These are phyloP conservation scores for Chaetomium fimeti DNA, from an alignment of 495 filamentous ascomycete genomes.

Conservation along the genomic window DNA sequence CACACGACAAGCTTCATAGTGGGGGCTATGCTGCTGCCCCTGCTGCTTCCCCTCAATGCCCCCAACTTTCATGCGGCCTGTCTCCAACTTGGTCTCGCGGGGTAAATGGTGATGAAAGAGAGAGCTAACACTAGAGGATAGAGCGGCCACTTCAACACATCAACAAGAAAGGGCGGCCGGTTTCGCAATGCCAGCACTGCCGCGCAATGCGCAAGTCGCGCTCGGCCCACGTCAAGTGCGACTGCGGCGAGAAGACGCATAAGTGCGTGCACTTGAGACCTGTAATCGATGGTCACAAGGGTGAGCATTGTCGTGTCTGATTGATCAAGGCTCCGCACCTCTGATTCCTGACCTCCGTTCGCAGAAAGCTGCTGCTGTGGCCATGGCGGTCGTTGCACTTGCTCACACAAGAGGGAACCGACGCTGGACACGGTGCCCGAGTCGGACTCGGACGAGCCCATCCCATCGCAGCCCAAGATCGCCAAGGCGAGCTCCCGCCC, in stretches of 20 bases:
- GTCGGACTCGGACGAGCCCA: constrained; percentile 54
- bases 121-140: constrained; percentile 44
- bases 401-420: constrained; percentile 84
- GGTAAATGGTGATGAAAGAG: constrained; percentile 13
- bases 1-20: constrained; percentile 14
- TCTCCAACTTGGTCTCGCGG: constrained; percentile 24
- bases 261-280: constrained; percentile 64
- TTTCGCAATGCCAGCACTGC: constrained; percentile 98
- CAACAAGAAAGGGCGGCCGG: constrained; percentile 96
- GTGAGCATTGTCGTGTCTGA: constrained; percentile 46
- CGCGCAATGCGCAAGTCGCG: constrained; percentile 96
- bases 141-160: constrained; percentile 93
- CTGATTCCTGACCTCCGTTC: constrained; percentile 51
- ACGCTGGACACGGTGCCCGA: constrained; percentile 72
- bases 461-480: constrained; percentile 43
- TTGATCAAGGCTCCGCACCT: constrained; percentile 41
- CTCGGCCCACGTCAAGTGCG: constrained; percentile 92
- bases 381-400: constrained; percentile 89
- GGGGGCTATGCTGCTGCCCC: constrained; percentile 4
- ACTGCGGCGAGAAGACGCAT: constrained; percentile 89
- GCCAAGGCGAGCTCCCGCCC: constrained; percentile 59
- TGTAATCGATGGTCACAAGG: constrained; percentile 54
- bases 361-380: constrained; percentile 82
- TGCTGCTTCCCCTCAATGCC: constrained; percentile 22
- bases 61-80: background rate